Conservation (phyloP, 1,139 yeast species). For the Sugiyamaella castrensis region DNA sequence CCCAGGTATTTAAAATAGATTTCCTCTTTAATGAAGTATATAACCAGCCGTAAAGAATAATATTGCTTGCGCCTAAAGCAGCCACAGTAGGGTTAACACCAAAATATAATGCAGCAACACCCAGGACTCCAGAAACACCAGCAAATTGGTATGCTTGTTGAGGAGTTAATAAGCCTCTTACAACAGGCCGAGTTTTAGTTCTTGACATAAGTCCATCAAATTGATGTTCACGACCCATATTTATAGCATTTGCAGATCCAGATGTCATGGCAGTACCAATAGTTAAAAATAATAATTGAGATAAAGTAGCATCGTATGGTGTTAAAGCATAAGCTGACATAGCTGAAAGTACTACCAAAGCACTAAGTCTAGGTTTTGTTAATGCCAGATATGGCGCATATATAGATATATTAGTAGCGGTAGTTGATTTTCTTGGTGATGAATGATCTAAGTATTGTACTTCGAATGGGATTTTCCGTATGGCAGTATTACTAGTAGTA, state of each 20-base stretch:
- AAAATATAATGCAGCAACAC: slow-evolving; percentile 61
- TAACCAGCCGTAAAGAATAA: slow-evolving; percentile 79
- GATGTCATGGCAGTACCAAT: slow-evolving; percentile 85
- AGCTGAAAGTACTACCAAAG: slow-evolving; percentile 84
- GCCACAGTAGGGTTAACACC: slow-evolving; percentile 92
- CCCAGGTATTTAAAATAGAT: slow-evolving; percentile 92
- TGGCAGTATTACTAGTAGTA: not conserved
- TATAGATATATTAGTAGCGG: slow-evolving; percentile 10
- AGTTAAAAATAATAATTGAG: slow-evolving; percentile 68
- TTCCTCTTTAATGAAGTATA: slow-evolving; percentile 87
- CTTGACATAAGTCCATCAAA: slow-evolving; percentile 87
- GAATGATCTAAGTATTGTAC: slow-evolving; percentile 7
- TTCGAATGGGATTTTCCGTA: slow-evolving; percentile 8
- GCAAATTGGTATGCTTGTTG: slow-evolving; percentile 80
- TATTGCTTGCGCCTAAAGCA: slow-evolving; percentile 68
- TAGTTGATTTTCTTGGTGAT: slow-evolving; percentile 4
- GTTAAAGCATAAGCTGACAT: slow-evolving; percentile 93
- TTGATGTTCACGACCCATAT: slow-evolving; percentile 94
- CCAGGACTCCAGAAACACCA: slow-evolving; percentile 63
- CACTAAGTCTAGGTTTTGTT: slow-evolving; percentile 84
- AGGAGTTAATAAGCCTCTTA: slow-evolving; percentile 73
- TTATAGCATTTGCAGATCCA: slow-evolving; percentile 93
- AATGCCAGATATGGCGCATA: slow-evolving; percentile 57
- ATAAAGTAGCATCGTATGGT: slow-evolving; percentile 71
- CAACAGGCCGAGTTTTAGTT: slow-evolving; percentile 88